Evolutionary conservation across 2,329 filamentous ascomycete species (phyloP).

Genomic region (Fusarium armeniacum): DNA sequence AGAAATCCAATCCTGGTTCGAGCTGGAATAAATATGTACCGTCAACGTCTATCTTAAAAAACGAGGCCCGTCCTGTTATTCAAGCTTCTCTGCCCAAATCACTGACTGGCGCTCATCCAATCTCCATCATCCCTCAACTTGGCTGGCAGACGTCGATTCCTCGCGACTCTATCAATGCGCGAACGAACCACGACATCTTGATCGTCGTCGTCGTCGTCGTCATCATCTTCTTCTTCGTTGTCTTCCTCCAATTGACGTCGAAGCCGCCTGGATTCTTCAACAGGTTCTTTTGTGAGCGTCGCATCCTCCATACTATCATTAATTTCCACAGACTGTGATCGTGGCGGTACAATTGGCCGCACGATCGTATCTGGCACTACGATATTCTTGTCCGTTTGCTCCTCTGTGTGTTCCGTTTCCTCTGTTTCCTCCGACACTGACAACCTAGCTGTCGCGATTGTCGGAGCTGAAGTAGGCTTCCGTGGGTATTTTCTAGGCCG

Average conservation of each 20-base stretch:
- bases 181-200: constrained; percentile 52
- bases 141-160: constrained; percentile 54
- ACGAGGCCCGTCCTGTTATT: constrained; percentile 3
- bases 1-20: constrained; percentile 23
- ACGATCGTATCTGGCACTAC: constrained; percentile 33
- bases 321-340: constrained; percentile 11
- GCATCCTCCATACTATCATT: constrained; percentile 49
- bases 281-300: constrained; percentile 50
- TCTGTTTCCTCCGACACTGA: constrained; percentile 1
- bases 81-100: constrained; percentile 15
- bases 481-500: constrained; percentile 58
- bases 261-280: constrained; percentile 32
- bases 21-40: constrained; percentile 9
- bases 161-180: constrained; percentile 44
- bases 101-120: constrained; percentile 32
- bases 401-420: constrained; percentile 8
- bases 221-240: constrained; percentile 51
- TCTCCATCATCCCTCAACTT: constrained; percentile 56
- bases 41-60: constrained; percentile 23
- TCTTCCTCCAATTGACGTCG: constrained; percentile 47
- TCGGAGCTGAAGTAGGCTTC: constrained; percentile 30
- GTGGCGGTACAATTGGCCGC: constrained; percentile 12
- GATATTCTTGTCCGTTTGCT: constrained; percentile 29
- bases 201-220: constrained; percentile 53
- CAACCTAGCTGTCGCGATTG: constrained; percentile 10